Conservation (phyloP, 2,329 filamentous ascomycete species). For the Penicillium sp. region DNA sequence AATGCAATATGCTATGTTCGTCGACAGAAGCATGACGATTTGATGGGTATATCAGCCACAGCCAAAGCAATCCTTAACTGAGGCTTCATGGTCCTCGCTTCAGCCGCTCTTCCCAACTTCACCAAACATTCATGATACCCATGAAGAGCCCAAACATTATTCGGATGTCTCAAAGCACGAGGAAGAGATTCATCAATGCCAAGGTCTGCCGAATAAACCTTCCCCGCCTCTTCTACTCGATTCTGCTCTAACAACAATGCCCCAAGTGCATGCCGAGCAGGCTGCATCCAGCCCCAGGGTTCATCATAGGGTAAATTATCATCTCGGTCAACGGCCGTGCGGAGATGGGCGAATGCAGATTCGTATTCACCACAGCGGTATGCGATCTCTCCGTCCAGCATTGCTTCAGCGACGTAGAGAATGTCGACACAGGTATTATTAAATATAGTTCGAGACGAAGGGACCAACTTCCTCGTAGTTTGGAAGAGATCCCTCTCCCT, state of each 20-base stretch:
- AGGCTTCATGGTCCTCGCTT: conserved; percentile 52
- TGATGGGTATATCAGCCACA: conserved; percentile 64
- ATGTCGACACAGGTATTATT: conserved; percentile 70
- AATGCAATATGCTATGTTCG: background rate
- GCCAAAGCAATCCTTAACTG: conserved; percentile 57
- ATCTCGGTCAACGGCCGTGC: conserved; percentile 62
- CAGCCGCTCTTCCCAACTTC: conserved; percentile 54
- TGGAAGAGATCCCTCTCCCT: conserved; percentile 57
- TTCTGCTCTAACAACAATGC: conserved; percentile 71
- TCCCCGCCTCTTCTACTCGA: conserved; percentile 57
- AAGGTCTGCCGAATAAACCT: conserved; percentile 65
- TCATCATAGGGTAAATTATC: conserved; percentile 72
- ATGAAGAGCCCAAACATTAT: conserved; percentile 76
- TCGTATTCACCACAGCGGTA: conserved; percentile 67
- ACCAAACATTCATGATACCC: conserved; percentile 72
- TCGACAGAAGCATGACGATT: conserved; percentile 63
- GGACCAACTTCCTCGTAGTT: conserved; percentile 57
- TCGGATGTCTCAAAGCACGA: conserved; percentile 68
- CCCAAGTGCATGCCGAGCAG: conserved; percentile 70
- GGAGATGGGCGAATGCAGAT: conserved; percentile 63
- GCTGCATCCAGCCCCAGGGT: conserved; percentile 82
- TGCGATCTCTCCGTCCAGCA: conserved; percentile 74
- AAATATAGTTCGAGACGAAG: conserved; percentile 66
- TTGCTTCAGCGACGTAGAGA: conserved; percentile 62
- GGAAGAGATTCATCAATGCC: conserved; percentile 64